Base-by-base conservation (phyloP, 176 grass and related monocot genomes). In the Carex parvula region DNA sequence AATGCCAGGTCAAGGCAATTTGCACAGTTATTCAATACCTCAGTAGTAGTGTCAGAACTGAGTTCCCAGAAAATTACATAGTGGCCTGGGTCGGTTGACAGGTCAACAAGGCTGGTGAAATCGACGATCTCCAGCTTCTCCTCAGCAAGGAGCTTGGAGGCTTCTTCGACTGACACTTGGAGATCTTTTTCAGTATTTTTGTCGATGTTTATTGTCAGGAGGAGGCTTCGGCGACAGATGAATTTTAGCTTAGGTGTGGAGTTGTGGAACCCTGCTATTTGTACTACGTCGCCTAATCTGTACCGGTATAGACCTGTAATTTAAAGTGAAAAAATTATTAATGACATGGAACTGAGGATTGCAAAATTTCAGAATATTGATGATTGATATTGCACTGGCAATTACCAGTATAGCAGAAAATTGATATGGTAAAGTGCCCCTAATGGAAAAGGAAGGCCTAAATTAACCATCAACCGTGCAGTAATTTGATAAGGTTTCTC, bases 101-200 rank as follows among this genome's bases (percentile, higher is more conserved):
- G 83, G 56, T 99, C 93, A 17, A 91, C 91, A 1, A 81, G 85
- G 90, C 97, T 99, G 14, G 97, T 96, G 85, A 99, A 99, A 70
- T 99, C 97, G 10, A 96, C 87, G 0, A 99, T 53, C 29, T 99
- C 93, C 14, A 99, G 77, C 81, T 99, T 99, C 33, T 99, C 97
- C 14, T 79, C 93, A n/a, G 91, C 91, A 80, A 99, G 75, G 30
- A 94, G 87, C 84, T 96, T 99, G 0, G 72, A 39, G 58, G 93
- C 91, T 30, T 84, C 93, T 85, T 99, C 97, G 3, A 94, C 93
- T 3, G 97, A 91, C 54, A 99, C 26, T 76, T 96, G 93, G 22
- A 99, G 93, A 79, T 99, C 97, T 85, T 96, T 92, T 82, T 99
- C 97, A 0, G 97, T 99, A 87, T 99, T 99, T 89, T 99, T 99